Base-by-base conservation (phyloP, 495 filamentous ascomycete species). In the Copromyces sp. region DNA sequence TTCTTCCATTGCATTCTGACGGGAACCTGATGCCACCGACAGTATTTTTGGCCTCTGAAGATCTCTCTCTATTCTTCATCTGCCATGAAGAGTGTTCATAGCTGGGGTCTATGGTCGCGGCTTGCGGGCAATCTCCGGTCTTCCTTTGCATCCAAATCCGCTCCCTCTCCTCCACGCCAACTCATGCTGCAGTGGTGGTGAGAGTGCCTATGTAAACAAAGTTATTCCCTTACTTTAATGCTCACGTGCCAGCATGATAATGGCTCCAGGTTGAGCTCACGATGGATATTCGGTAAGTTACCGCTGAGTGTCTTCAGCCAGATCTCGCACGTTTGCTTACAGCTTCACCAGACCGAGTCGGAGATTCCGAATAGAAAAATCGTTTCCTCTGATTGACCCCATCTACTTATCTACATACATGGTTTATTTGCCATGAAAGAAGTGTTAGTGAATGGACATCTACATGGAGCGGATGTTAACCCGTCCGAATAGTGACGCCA, bases 221-320 rank as follows among this genome's bases (percentile, higher is more conserved):
- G 35, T 37, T 37, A 37, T 37, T 29, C 45, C 24, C 45, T 12
- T 3, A 45, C 42, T 45, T 12, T 24, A 3, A 24, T 3, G 3
- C 35, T 37, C 20, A 24, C 1, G 6, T 14, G 29, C 3, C 0
- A 47, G 11, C 1, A 24, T 24, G 4, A 47, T 47, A 11, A 6
- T 4, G 4, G 9, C 9, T 45, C 20, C 4, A 29, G 12, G 11
- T 6, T 29, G 45, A 53, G 45, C 45, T 24, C 2, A 53, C 24
- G 12, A 12, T 0, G 20, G 4, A 6, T 24, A 53, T 4, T 24
- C 20, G 45, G 24, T 14, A 24, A 5, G 9, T 53, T 53, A 14
- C 2, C 20, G 45, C 5, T 70, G 29, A 83, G 79, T 0, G 45
- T 53, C 45, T 20, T 4, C 45, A 2, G 20, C 24, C 9, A 20